A percentile compares a stretch with the other conserved stretches of the same genome.
These are phyloP conservation scores for Priceomyces fermenticarens DNA, from an alignment of 805 yeast genomes.

Conservation along the genomic window DNA sequence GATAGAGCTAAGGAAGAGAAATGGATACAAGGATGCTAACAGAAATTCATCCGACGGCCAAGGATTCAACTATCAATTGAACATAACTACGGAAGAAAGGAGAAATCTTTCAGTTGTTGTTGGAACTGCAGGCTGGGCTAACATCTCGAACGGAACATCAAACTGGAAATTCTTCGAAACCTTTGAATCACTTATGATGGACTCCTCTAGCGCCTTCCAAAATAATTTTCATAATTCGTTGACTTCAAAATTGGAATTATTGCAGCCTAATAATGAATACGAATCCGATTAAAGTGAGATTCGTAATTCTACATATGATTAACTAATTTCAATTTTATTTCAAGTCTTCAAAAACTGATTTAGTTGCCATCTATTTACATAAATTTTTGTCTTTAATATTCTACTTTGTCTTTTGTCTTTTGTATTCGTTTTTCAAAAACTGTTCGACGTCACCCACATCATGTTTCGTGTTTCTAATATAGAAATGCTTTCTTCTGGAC, in stretches of 20 bases:
- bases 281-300: too few relatives aligned
- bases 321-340: neutral
- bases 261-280: slow-evolving; percentile 1
- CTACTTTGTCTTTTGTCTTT: slow-evolving; percentile 4
- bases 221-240: slow-evolving; percentile 16
- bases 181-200: slow-evolving; percentile 30
- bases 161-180: slow-evolving; percentile 20
- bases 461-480: slow-evolving; percentile 74
- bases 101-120: slow-evolving; percentile 17
- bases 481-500: slow-evolving; percentile 81
- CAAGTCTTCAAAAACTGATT: neutral
- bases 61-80: too few relatives aligned
- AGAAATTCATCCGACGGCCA: too few relatives aligned
- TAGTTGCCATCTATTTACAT: neutral
- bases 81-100: slow-evolving; percentile 10
- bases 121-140: slow-evolving; percentile 26
- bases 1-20: neutral
- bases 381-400: neutral
- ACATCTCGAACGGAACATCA: neutral
- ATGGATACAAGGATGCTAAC: too few relatives aligned
- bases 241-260: slow-evolving; percentile 13
- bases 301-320: neutral
- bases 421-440: slow-evolving; percentile 16
- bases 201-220: slow-evolving; percentile 18
- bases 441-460: slow-evolving; percentile 72